Base-by-base conservation (phyloP, 768 basidiomycete species). In the Kwoniella dejecticola region DNA sequence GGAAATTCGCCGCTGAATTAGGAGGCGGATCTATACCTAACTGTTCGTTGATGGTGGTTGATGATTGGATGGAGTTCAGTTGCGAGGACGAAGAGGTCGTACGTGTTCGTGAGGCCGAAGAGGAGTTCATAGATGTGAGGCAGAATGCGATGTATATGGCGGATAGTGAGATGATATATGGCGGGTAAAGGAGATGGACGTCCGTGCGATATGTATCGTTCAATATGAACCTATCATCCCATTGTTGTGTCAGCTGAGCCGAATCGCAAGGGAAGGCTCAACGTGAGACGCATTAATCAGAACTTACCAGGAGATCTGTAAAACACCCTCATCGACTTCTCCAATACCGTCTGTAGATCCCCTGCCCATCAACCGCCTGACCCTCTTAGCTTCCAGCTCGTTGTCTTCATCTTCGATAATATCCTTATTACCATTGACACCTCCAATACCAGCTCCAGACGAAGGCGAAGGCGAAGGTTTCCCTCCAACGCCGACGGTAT, bases 161-260 rank as follows among this genome's bases (percentile, higher is more conserved):
- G 0, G 94, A 88, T 72, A 97, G 85, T 21, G 95, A 92, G 67
- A 98, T 90, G 57, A 97, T 82, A 76, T 98, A 92, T 0, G 96
- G 96, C 0, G 96, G 94, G 75, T 98, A 88, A 27, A 96, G 79
- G n/a, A 99, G 86, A 74, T 91, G 92, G 19, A 99, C 82, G 57
- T 94, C 90, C 4, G 91, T 93, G 54, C 94, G 86, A 74, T 92
- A 97, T 0, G 90, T 92, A 78, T 98, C 95, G 80, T 98, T 99
- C 74, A 99, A 86, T 75, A 97, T 86, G 76, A 92, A 93, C 90
- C 93, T 96, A 64, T 31, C 50, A 15, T 49, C 23, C 29, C 6
- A 11, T 24, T 10, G 8, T 46, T 7, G 17, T 10, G 29, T 36
- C 33, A 36, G 33, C 33, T 15, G 33, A n/a, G n/a, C n/a, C n/a